These are phyloP conservation scores for Pseudomassariella vexata DNA, from an alignment of 2,329 filamentous ascomycete species.

Conservation along the genomic window DNA sequence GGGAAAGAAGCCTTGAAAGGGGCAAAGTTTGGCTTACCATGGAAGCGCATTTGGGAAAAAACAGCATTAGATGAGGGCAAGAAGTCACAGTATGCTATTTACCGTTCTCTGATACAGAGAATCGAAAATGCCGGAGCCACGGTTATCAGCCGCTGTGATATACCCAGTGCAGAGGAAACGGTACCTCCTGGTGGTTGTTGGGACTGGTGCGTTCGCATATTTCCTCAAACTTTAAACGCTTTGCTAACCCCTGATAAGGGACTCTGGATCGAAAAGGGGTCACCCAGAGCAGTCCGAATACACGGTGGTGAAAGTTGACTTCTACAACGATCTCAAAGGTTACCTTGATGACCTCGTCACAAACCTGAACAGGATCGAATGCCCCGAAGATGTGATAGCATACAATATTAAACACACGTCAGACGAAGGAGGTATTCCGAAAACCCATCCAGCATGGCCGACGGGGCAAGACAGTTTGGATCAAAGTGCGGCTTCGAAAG, in stretches of 20 bases:
- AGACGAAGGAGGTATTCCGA: not conserved
- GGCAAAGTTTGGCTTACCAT: conserved; percentile 65
- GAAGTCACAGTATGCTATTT: conserved; percentile 25
- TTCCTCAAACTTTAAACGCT: not conserved
- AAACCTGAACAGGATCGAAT: not conserved
- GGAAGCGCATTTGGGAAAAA: conserved; percentile 64
- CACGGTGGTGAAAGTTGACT: conserved; percentile 4
- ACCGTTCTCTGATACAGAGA: conserved; percentile 45
- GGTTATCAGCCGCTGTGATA: conserved; percentile 64
- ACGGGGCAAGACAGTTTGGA: conserved; percentile 2
- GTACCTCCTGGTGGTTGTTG: not conserved
- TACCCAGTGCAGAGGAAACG: conserved; percentile 24
- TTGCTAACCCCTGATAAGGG: too few species aligned
- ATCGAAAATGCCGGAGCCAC: conserved; percentile 58
- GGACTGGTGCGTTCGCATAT: not conserved
- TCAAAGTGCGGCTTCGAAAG: not conserved
- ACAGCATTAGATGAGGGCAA: conserved; percentile 53
- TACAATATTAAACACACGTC: conserved; percentile 1
- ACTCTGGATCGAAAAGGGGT: not conserved
- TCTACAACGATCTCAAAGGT: conserved; percentile 4
- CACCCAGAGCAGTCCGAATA: conserved; percentile 1
- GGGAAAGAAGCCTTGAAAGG: conserved; percentile 53
- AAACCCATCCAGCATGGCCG: conserved; percentile 2
- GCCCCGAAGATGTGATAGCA: not conserved
- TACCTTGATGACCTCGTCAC: not conserved